Base-by-base conservation (phyloP, 1,139 yeast genomes). In the Williopsis jadinii region DNA sequence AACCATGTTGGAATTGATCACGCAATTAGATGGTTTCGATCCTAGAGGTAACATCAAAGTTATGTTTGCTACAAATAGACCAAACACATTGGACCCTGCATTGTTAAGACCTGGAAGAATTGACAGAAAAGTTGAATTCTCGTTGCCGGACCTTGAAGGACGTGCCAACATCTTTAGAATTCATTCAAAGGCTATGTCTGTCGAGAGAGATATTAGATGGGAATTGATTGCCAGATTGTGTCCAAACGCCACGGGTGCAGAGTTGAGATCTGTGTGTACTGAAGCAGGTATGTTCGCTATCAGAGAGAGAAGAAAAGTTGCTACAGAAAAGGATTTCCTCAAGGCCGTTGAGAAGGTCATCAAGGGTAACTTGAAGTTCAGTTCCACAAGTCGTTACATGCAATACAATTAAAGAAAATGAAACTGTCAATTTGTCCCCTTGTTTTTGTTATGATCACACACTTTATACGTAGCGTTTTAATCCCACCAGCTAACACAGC, bases 281-380 rank as follows among this genome's bases (percentile, higher is more conserved):
- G 97, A 90, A 65, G 97, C 97, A 6, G 99, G 98, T 56, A 92
- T 92, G 98, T 92, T 88, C 72, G 98, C 98, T 40, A 92, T 92
- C 46, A 80, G 99, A 60, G 96, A 97, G 13, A 80, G 98, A 66
- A 79, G 97, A 70, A 92, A 92, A 73, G 96, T 92, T 42, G 97
- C 98, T 34, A 84, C 92, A 39, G 98, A 92, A 64, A 92, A 92
- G 72, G 98, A 92, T 65, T 92, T 92, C 73, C 72, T 92, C 57
- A 87, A 92, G 56, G 95, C 98, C 29, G 98, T 92, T 41, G 97
- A 94, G 56, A 92, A 92, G 73, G 99, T 92, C 49, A 92, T 92
- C 60, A 92, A 90, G 73, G 97, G 98, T 57, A 92, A 94, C 70
- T 80, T 90, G 80, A 92, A 92, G 74, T 92, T 92, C 72, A 84